These are phyloP conservation scores for Cryphonectria carpinicola DNA, from an alignment of 2,329 filamentous ascomycete species.

Conservation along the genomic window DNA sequence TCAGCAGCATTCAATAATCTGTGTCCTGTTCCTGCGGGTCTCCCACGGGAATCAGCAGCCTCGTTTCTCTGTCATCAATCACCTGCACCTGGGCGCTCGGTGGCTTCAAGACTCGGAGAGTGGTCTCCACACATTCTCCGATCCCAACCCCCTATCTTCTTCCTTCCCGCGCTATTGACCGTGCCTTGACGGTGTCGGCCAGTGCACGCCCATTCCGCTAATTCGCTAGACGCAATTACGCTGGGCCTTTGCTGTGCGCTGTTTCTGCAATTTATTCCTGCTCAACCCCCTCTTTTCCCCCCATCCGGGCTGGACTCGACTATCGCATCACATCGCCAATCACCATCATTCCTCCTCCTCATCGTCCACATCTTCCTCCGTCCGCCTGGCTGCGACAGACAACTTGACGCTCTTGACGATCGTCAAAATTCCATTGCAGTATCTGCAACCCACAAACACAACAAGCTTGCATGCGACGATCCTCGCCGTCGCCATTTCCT, in stretches of 20 bases:
- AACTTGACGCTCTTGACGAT: conserved; percentile 17
- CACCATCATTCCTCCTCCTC: neutral
- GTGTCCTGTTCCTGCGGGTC: conserved; percentile 24
- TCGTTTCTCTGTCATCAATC: neutral
- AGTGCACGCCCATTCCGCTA: conserved; percentile 29
- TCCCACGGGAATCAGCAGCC: conserved; percentile 25
- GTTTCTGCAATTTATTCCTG: conserved; percentile 25
- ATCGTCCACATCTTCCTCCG: neutral
- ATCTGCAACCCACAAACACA: neutral
- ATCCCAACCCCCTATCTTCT: conserved; percentile 30
- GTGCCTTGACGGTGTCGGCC: conserved; percentile 30
- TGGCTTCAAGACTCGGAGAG: conserved; percentile 22
- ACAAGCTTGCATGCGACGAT: conserved; percentile 21
- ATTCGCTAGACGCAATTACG: conserved; percentile 31
- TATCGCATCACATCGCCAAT: conserved; percentile 7
- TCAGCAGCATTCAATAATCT: conserved; percentile 28
- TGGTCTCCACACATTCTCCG: conserved; percentile 27
- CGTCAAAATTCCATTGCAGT: conserved; percentile 16
- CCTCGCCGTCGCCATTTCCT: conserved; percentile 21
- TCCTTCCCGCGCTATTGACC: conserved; percentile 26
- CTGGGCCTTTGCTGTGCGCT: conserved; percentile 15
- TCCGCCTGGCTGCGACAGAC: conserved; percentile 29
- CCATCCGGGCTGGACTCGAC: conserved; percentile 31
- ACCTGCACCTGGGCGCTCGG: conserved; percentile 20
- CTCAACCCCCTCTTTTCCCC: neutral